Conservation (phyloP, 1,139 yeast species). For the Candida sp. region DNA sequence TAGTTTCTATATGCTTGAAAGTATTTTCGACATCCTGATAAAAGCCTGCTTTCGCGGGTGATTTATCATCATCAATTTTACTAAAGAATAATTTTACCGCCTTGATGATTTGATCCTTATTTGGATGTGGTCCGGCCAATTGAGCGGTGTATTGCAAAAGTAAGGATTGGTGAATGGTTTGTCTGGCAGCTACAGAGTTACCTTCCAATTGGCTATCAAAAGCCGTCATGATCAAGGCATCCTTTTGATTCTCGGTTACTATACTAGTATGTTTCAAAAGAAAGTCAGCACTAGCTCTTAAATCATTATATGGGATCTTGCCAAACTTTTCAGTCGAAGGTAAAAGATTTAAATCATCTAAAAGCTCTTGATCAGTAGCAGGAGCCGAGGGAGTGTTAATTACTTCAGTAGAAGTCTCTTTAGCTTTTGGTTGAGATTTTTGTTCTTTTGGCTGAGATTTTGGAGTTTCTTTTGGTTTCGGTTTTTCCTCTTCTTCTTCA, state of each 20-base stretch:
- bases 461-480: constrained; percentile 6
- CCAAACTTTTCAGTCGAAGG: constrained; percentile 71
- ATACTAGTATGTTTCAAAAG: constrained; percentile 63
- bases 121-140: constrained; percentile 41
- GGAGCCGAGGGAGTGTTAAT: constrained; percentile 18
- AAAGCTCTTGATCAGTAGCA: constrained; percentile 18
- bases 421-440: constrained; percentile 1
- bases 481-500: constrained; percentile 18
- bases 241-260: constrained; percentile 82
- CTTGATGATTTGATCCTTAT: constrained; percentile 32
- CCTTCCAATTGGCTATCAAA: constrained; percentile 77
- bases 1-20: constrained; percentile 62
- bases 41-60: constrained; percentile 68
- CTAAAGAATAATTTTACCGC: constrained; percentile 71
- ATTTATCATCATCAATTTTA: constrained; percentile 50
- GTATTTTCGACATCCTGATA: constrained; percentile 71
- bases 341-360: constrained; percentile 32
- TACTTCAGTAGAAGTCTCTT: constrained; percentile 25
- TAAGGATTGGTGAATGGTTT: constrained; percentile 75
- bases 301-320: constrained; percentile 47
- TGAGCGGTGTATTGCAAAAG: constrained; percentile 75
- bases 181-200: constrained; percentile 49
- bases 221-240: constrained; percentile 89
- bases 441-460: constrained; percentile 6
- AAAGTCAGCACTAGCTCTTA: constrained; percentile 47